A percentile compares a stretch with the other conserved stretches of the same genome.
Conservation (phyloP, 2,329 filamentous ascomycete genomes). For the Talaromyces amestolkiae region DNA sequence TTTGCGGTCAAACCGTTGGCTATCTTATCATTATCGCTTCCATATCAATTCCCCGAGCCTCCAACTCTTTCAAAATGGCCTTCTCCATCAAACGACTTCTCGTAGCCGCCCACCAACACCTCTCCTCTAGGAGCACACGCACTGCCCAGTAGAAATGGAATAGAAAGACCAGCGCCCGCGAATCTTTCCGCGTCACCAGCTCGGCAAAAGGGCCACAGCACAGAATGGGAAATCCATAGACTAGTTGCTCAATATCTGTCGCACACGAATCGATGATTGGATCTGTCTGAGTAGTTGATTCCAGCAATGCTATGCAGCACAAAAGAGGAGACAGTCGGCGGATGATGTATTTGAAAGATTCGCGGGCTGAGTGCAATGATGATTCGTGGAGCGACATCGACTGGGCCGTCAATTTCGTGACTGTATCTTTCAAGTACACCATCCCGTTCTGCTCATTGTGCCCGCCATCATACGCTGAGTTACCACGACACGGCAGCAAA, state of each 20-base stretch:
- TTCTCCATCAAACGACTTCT: slow-evolving; percentile 6
- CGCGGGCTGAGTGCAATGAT: background rate
- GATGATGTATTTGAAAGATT: background rate
- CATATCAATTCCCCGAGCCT: no score
- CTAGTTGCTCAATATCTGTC: slow-evolving; percentile 8
- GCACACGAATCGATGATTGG: background rate
- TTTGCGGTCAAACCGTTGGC: background rate
- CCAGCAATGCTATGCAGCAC: background rate
- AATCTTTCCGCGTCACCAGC: slow-evolving; percentile 5
- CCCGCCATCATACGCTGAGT: background rate
- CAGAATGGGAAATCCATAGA: slow-evolving; percentile 6
- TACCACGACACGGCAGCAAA: background rate
- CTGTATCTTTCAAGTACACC: background rate
- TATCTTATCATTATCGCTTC: background rate
- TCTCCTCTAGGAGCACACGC: background rate
- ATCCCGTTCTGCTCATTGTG: background rate
- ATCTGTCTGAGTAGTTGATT: background rate
- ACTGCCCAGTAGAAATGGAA: slow-evolving; percentile 4
- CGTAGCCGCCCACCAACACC: slow-evolving; percentile 4
- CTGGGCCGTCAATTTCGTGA: slow-evolving; percentile 3
- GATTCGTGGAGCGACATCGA: background rate
- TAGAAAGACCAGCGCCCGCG: background rate
- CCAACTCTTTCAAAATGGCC: background rate
- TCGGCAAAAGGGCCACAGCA: slow-evolving; percentile 3
- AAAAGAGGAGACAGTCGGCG: slow-evolving; percentile 2